A percentile compares a stretch with the other conserved stretches of the same genome.
phyloP scores from a whole-genome alignment of 192 early-diverging fungal genomes.

The Umbelopsis ramanniana region DNA sequence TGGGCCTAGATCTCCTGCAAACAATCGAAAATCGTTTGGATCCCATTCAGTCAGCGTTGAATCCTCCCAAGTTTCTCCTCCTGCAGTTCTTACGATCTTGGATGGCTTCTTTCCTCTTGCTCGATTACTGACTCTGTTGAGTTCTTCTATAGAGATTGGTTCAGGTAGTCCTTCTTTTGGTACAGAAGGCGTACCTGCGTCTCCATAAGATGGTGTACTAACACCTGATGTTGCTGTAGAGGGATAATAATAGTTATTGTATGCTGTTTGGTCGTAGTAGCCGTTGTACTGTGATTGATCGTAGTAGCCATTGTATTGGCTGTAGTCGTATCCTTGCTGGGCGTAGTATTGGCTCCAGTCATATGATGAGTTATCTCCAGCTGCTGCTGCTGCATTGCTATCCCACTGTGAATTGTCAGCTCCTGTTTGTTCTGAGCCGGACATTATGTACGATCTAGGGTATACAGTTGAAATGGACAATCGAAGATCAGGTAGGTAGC shows the following conservation, averaged over 20 bases:
- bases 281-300: constrained; percentile 14
- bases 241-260: constrained; percentile 16
- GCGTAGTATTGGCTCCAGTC: constrained; percentile 21
- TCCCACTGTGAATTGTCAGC: neutral
- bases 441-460: neutral
- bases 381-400: neutral
- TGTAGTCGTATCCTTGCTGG: constrained; percentile 17
- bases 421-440: neutral
- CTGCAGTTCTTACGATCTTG: constrained; percentile 81
- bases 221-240: neutral
- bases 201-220: constrained; percentile 3
- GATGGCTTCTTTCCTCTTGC: constrained; percentile 38
- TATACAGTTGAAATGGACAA: neutral
- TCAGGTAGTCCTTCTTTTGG: constrained; percentile 17
- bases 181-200: constrained; percentile 1
- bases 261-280: constrained; percentile 13
- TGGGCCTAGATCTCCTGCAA: constrained; percentile 93
- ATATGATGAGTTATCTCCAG: constrained; percentile 5
- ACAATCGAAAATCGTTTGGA: constrained; percentile 88
- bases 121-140: constrained; percentile 17
- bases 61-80: constrained; percentile 96
- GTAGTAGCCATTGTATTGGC: constrained; percentile 12
- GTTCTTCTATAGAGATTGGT: constrained; percentile 7
- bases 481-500: neutral
- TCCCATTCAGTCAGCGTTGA: constrained; percentile 86